A percentile compares a stretch with the other conserved stretches of the same genome.
These are phyloP conservation scores for Litsea cubeba DNA, from an alignment of 164 flowering plant species.

Conservation along the genomic window DNA sequence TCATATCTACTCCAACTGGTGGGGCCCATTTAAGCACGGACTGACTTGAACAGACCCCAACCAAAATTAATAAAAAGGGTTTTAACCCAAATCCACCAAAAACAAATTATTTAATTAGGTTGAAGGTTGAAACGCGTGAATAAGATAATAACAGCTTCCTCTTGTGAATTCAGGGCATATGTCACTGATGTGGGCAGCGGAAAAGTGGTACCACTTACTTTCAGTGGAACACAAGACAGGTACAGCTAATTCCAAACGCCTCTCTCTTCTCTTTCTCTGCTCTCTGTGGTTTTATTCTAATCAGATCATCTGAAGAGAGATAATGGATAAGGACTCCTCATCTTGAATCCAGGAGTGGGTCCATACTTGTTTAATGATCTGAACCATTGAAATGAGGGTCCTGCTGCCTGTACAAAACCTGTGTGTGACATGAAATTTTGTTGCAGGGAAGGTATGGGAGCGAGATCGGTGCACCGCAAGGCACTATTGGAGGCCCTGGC, in stretches of 20 bases:
- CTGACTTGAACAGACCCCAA: too few relatives aligned
- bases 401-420: neutral
- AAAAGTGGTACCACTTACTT: neutral
- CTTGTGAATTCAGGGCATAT: conserved; percentile 5
- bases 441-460: conserved; percentile 9
- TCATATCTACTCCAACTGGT: too few relatives aligned
- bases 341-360: neutral
- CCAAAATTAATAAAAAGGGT: too few relatives aligned
- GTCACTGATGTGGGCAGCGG: conserved; percentile 12
- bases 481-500: conserved; percentile 32
- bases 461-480: conserved; percentile 26
- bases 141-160: too few relatives aligned
- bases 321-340: neutral
- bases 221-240: neutral
- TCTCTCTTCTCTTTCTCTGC: too few relatives aligned
- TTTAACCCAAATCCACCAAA: too few relatives aligned
- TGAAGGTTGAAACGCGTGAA: too few relatives aligned
- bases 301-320: too few relatives aligned
- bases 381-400: neutral
- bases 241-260: neutral
- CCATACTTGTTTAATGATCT: neutral
- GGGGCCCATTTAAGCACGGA: too few relatives aligned
- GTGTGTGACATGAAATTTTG: neutral
- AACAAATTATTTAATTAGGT: too few relatives aligned
- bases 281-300: neutral